Percentiles rank a stretch among this genome's conserved stretches.
Evolutionary conservation across 148 eudicot genomes (phyloP).

Genomic region (Polygonum maritimum): DNA sequence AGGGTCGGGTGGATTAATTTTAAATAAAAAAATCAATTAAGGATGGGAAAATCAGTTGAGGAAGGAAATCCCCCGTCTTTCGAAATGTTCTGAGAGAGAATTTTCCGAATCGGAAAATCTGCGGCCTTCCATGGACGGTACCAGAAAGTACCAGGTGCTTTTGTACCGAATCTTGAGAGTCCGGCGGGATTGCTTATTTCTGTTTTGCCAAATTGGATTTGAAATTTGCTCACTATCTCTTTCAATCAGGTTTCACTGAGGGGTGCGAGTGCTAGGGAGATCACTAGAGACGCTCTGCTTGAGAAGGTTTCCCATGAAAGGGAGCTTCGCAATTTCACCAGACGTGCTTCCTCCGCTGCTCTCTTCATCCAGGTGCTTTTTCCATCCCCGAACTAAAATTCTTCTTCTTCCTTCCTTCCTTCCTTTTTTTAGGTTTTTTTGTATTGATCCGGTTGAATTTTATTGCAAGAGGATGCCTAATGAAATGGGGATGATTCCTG

Average conservation of each 20-base stretch:
- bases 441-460: neutral
- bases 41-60: neutral
- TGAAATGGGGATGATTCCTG: neutral
- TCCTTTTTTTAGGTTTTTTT: neutral
- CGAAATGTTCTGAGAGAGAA: neutral
- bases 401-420: neutral
- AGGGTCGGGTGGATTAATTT: neutral
- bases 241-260: conserved; percentile 64
- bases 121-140: neutral
- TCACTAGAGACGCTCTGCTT: conserved; percentile 66
- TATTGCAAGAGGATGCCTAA: neutral
- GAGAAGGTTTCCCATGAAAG: conserved; percentile 71
- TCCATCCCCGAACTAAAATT: neutral
- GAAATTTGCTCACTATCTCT: neutral
- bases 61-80: neutral
- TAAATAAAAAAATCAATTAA: neutral
- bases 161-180: neutral
- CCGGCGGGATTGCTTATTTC: neutral
- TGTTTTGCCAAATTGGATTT: neutral
- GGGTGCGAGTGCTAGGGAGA: conserved; percentile 79
- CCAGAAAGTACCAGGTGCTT: conserved; percentile 6
- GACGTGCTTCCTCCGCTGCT: conserved; percentile 61
- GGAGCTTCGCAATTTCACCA: conserved; percentile 64
- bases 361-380: conserved; percentile 59
- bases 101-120: neutral